Base-by-base conservation (phyloP, 176 grass and related monocot species). In the Rhipidocladum racemiflorum region DNA sequence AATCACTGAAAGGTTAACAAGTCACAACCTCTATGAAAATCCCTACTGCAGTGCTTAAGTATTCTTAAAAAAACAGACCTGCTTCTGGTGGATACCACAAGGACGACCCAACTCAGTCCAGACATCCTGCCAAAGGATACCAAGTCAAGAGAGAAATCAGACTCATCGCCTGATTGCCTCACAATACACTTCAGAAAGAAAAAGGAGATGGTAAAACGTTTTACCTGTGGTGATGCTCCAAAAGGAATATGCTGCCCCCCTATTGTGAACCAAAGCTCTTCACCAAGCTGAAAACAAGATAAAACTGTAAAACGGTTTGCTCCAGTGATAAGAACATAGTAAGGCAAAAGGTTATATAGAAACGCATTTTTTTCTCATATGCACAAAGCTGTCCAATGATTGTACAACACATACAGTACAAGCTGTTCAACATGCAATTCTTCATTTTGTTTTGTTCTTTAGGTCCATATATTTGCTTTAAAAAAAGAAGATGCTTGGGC, bases 81-180 rank as follows among this genome's bases (percentile, higher is more conserved):
- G 96, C 74, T 99, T 99, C 76, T 99, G 93, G 84, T 99, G 91
- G 71, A 95, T 93, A 64, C 85, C 93, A 81, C 96, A 95, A n/a
- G 93, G 92, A 80, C 87, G 88, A 54, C 92, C 96, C 61, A 99
- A 80, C 17, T 95, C 92, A 45, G 92, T 93, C 96, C 96, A 99
- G 21, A 99, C 59, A 81, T 99, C 96, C 96, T 99, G 61, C 11
- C 54, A 88, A 89, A 46, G 32, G 75, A 79, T 39, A 68, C 29
- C 43, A 83, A 72, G 39, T 51, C 49, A 56, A 46, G 20, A 64
- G 53, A 85, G 74, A 82, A 76, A 85, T 55, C 49, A 63, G 75
- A 64, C 25, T 7, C 23, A 36, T 1, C 44, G 49, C 32, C 59
- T 72, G 32, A 30, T 1, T 55, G 49, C 32, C 59, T 72, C 42